Base-by-base conservation (phyloP, 2,329 filamentous ascomycete species). In the Clonostachys byssicola region DNA sequence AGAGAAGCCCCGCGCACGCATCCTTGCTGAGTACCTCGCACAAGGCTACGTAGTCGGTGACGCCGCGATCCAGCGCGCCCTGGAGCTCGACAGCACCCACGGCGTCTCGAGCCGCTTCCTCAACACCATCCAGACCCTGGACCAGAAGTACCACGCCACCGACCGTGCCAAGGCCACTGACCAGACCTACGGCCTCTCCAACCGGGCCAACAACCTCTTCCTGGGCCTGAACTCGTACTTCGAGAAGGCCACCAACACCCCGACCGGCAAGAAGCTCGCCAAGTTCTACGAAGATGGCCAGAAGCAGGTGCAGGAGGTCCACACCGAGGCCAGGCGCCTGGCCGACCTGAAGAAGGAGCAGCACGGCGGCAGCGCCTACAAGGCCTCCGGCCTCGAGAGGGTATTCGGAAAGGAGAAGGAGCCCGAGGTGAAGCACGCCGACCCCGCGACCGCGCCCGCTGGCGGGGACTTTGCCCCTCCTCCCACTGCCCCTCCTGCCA, bases 11-110 rank as follows among this genome's bases (percentile, higher is more conserved):
- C 88, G 92, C 60, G 83, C 88, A 39, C 89, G 94, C 59, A 96
- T 99, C 66, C 70, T 96, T 44, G 94, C 94, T 54, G 94, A 99
- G 74, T 96, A 97, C 70, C 86, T 99, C 34, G 92, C 94, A 12
- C 90, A 96, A 60, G 94, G 94, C 57, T 99, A 99, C 72, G 80
- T 85, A 38, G 77, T 97, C 54, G 91, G 81, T 33, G 81, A 85
- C 48, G 75, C 68, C 30, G 88, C 89, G 44, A 85, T 96, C 57
- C 81, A 94, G 72, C 80, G 80, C 52, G 92, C 90, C 52, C 88
- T 99, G 60, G 82, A 89, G 33, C 83, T 97, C 45, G 94, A 99
- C 74, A 75, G 88, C 65, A 87, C 92, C 73, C 92, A 97, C 70
- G 89, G 89, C 56, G 85, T 97, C 60, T 88, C 87, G 49, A 75